Percentiles rank a stretch among this genome's conserved stretches.
These are phyloP conservation scores for Fusarium anthophilum DNA, from an alignment of 2,329 filamentous ascomycete species.

Conservation along the genomic window DNA sequence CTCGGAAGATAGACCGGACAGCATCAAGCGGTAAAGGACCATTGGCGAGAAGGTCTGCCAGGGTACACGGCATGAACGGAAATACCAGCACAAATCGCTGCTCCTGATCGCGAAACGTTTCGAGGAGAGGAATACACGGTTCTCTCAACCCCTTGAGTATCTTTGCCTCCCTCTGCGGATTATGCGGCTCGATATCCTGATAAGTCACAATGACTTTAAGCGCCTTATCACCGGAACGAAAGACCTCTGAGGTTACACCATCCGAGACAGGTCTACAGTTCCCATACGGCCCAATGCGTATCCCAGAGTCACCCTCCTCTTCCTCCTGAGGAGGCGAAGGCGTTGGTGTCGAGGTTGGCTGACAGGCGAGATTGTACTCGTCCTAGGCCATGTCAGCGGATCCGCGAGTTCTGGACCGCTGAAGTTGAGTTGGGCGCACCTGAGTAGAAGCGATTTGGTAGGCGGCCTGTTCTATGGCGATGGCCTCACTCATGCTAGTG, in stretches of 20 bases:
- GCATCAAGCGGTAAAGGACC: slow-evolving; percentile 47
- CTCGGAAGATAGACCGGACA: slow-evolving; percentile 61
- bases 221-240: slow-evolving; percentile 71
- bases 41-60: slow-evolving; percentile 72
- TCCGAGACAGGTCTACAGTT: slow-evolving; percentile 65
- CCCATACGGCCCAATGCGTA: slow-evolving; percentile 63
- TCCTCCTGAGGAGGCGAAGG: slow-evolving; percentile 4
- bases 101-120: slow-evolving; percentile 76
- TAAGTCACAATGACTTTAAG: slow-evolving; percentile 87
- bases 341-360: slow-evolving; percentile 23
- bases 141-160: slow-evolving; percentile 71
- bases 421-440: slow-evolving; percentile 54
- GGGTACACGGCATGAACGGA: slow-evolving; percentile 80
- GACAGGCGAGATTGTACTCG: slow-evolving; percentile 63
- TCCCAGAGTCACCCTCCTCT: slow-evolving; percentile 42
- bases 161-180: slow-evolving; percentile 80
- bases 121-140: slow-evolving; percentile 72
- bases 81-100: slow-evolving; percentile 83
- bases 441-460: slow-evolving; percentile 66
- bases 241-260: slow-evolving; percentile 86
- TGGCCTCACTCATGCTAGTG: slow-evolving; percentile 58
- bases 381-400: slow-evolving; percentile 57
- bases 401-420: slow-evolving; percentile 26
- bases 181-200: slow-evolving; percentile 80
- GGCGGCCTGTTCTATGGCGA: slow-evolving; percentile 71